These are phyloP conservation scores for Colletotrichum viniferum DNA, from an alignment of 2,329 filamentous ascomycete genomes.

Conservation along the genomic window DNA sequence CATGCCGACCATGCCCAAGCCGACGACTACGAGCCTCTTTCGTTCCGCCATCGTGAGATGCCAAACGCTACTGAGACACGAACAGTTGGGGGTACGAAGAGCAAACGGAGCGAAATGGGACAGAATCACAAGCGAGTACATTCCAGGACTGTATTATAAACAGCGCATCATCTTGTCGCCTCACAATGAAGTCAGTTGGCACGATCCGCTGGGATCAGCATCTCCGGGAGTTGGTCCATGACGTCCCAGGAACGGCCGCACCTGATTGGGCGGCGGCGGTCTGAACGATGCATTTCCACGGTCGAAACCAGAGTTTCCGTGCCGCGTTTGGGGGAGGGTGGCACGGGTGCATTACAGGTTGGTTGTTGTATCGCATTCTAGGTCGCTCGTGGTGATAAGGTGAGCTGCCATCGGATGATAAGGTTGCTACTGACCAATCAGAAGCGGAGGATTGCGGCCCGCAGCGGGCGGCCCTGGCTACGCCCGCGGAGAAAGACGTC, in stretches of 20 bases:
- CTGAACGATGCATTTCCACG: slow-evolving; percentile 14
- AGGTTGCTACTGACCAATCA: background rate
- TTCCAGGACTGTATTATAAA: background rate
- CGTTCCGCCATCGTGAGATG: slow-evolving; percentile 45
- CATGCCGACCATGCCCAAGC: slow-evolving; percentile 90
- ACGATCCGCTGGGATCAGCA: slow-evolving; percentile 17
- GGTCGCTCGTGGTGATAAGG: slow-evolving; percentile 7
- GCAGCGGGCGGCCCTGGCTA: slow-evolving; percentile 14
- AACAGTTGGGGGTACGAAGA: background rate
- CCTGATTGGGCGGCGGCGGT: slow-evolving; percentile 2
- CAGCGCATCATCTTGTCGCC: background rate
- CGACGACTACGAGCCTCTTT: slow-evolving; percentile 81
- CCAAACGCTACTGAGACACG: background rate
- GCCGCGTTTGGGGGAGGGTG: background rate
- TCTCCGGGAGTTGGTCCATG: slow-evolving; percentile 12
- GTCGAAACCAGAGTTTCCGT: background rate
- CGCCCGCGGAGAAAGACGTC: slow-evolving; percentile 15
- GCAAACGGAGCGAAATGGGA: background rate
- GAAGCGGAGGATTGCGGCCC: background rate
- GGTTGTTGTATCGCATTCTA: background rate
- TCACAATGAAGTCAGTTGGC: slow-evolving; percentile 13
- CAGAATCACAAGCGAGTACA: background rate
- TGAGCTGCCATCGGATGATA: slow-evolving; percentile 13
- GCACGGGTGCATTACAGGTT: background rate
- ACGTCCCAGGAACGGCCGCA: background rate